phyloP scores from a whole-genome alignment of 331 rosid species.

The Erythrophleum ivorense region DNA sequence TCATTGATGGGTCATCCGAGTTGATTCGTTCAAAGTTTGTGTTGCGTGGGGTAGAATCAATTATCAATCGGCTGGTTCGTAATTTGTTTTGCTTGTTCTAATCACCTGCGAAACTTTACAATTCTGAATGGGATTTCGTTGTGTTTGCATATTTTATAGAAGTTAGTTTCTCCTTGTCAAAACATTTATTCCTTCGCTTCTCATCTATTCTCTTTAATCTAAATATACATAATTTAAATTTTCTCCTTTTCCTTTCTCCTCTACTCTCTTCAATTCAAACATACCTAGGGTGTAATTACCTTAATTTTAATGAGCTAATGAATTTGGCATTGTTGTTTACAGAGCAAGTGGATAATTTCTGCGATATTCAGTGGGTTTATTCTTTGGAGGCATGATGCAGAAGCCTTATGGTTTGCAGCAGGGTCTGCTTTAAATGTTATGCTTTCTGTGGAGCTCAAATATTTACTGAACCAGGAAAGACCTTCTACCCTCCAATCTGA shows the following conservation, averaged over 20 bases:
- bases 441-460: constrained; percentile 58
- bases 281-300: neutral
- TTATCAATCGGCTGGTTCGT: constrained; percentile 73
- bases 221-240: neutral
- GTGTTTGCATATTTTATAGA: neutral
- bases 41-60: constrained; percentile 51
- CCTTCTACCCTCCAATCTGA: constrained; percentile 66
- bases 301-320: neutral
- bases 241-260: neutral
- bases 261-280: neutral
- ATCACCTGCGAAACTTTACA: neutral
- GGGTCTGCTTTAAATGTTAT: constrained; percentile 59
- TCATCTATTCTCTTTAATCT: neutral
- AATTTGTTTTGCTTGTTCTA: neutral
- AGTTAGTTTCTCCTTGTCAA: neutral
- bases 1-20: constrained; percentile 49
- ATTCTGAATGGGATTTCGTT: neutral
- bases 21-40: constrained; percentile 29
- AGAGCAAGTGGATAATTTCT: constrained; percentile 78
- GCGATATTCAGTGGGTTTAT: constrained; percentile 51
- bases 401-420: constrained; percentile 67
- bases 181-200: neutral
- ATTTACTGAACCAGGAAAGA: constrained; percentile 69
- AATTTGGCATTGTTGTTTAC: constrained; percentile 32
- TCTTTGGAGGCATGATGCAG: constrained; percentile 73